Base-by-base conservation (phyloP, 768 basidiomycete genomes). In the Lepiota subincarnata region DNA sequence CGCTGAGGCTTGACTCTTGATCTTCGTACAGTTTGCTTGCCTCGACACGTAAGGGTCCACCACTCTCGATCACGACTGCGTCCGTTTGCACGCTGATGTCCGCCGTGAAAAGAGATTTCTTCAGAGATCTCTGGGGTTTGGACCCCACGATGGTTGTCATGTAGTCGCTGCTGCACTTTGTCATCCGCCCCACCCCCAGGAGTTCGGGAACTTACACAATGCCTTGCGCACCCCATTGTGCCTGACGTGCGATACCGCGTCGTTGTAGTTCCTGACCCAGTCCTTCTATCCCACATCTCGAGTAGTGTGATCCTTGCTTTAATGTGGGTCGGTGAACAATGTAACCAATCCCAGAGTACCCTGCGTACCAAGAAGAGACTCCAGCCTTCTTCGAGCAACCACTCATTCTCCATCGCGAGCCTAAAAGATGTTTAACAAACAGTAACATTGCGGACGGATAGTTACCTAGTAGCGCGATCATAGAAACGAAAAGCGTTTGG, bases 361-460 rank as follows among this genome's bases (percentile, higher is more conserved):
- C 1, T n/a, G 6, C n/a, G 41, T 44, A 86, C 84, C 60, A 89
- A 68, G 60, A 78, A 87, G 24, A 86, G 66, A 14, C 76, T 82
- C 79, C 81, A 84, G 6, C 82, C 87, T 66, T 88, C 86, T 65
- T 89, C 87, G 47, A 84, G 70, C 6, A 81, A 64, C 86, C 86
- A 89, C 54, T 84, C 82, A 51, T 86, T 80, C 57, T 82, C 81
- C 11, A 81, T 75, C 3, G 84, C 80, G 24, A 84, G 72, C 56
- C 85, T 86, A 6, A 6, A 49, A 10, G 31, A 26, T 28, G 38
- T 10, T 24, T 13, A 31, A 37, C 12, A 12, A 28, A 31, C 28
- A 16, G 14, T 26, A 6, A n/a, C 6, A 51, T 11, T 16, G 20
- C 41, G n/a, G 20, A 53, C 14, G 62, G n/a, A 50, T 24, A n/a